These are phyloP conservation scores for Asterionellopsis glacialis DNA, from an alignment of 108 stramenopile species.

Conservation along the genomic window DNA sequence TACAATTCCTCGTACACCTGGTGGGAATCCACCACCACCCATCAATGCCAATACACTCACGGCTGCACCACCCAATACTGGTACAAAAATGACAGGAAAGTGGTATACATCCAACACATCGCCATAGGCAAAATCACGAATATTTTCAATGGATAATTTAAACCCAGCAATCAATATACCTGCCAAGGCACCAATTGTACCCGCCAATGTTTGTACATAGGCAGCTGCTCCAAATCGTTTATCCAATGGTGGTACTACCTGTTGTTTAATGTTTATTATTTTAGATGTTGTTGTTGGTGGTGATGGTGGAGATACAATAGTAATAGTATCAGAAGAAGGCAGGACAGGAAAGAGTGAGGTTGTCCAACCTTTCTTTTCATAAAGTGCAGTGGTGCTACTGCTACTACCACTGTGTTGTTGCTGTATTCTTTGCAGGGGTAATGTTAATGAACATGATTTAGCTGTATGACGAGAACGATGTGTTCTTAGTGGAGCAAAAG, in stretches of 20 bases:
- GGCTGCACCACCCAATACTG: conserved; percentile 33
- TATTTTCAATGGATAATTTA: conserved; percentile 40
- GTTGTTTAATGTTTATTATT: no score
- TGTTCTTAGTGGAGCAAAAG: no score
- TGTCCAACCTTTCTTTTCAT: no score
- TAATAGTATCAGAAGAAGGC: no score
- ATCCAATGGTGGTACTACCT: neutral
- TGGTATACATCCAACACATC: conserved; percentile 5
- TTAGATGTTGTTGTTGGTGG: no score
- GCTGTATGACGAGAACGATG: no score
- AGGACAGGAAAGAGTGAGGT: no score
- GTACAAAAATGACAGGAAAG: conserved; percentile 14
- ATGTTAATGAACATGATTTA: no score
- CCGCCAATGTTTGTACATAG: conserved; percentile 8
- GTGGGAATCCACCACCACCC: conserved; percentile 36
- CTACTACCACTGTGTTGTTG: no score
- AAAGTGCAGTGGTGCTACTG: no score
- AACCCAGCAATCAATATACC: conserved; percentile 38
- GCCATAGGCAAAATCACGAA: conserved; percentile 32
- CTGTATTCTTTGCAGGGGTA: no score
- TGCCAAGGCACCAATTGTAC: conserved; percentile 33
- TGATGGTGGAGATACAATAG: no score
- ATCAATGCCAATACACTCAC: conserved; percentile 27
- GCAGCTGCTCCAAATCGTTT: neutral
- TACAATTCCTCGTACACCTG: conserved; percentile 36